Conservation (phyloP, 352 stramenopile species). For the Globisporangium rhizosaccharum region DNA sequence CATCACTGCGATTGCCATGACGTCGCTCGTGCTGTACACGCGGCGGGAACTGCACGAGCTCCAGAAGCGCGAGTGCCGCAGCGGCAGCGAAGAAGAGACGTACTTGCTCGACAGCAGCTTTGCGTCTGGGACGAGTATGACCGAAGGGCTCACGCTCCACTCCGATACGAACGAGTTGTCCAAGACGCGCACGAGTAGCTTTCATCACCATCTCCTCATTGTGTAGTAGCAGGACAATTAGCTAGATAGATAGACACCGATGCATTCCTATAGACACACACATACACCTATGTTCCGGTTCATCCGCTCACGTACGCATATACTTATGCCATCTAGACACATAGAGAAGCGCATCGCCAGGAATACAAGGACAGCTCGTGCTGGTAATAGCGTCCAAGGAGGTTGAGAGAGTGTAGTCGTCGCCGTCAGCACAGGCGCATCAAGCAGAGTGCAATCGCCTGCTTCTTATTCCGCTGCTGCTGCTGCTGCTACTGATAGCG, state of each 20-base stretch:
- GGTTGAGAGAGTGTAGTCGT: not conserved
- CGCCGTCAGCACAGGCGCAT: not conserved
- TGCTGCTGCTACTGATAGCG: not conserved
- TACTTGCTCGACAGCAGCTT: conserved; percentile 9
- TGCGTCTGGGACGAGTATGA: not conserved
- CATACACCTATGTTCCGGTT: too few species aligned
- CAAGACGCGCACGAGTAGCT: conserved; percentile 27
- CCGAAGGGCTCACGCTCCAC: conserved; percentile 1
- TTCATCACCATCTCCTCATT: conserved; percentile 8
- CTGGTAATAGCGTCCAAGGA: too few species aligned
- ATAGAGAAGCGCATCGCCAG: not conserved
- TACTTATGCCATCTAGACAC: not conserved
- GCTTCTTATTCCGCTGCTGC: not conserved
- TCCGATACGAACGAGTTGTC: conserved; percentile 12
- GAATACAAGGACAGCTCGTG: too few species aligned
- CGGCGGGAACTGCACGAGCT: conserved; percentile 51
- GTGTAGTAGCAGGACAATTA: not conserved
- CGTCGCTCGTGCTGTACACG: conserved; percentile 59
- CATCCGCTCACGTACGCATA: not conserved
- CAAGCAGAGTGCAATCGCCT: not conserved
- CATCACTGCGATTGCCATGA: conserved; percentile 51
- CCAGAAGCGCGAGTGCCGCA: conserved; percentile 50
- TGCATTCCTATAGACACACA: too few species aligned
- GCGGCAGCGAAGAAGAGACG: conserved; percentile 41
- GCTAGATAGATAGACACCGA: too few species aligned